These are phyloP conservation scores for Aspergillus incahuasiensis DNA, from an alignment of 495 filamentous ascomycete species.

Conservation along the genomic window DNA sequence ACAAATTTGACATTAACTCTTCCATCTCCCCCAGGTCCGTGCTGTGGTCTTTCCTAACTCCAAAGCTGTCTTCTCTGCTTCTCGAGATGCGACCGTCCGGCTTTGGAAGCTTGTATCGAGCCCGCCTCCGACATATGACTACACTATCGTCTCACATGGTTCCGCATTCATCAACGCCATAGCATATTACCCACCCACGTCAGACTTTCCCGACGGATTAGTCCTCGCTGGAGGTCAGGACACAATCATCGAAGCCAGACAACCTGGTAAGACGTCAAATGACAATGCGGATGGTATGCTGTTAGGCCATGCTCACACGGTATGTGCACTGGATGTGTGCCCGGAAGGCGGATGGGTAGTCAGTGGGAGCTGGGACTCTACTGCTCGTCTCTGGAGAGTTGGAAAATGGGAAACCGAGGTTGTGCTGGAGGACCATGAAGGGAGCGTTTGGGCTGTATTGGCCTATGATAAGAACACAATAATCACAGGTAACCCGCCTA, in stretches of 20 bases:
- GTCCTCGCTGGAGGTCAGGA: constrained; percentile 85
- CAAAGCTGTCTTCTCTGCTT: constrained; percentile 73
- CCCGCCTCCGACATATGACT: constrained; percentile 68
- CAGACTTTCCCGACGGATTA: constrained; percentile 70
- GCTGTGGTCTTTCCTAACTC: constrained; percentile 74
- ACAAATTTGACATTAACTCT: constrained; percentile 2
- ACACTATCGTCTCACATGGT: constrained; percentile 68
- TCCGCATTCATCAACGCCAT: constrained; percentile 81
- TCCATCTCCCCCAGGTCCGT: constrained; percentile 61
- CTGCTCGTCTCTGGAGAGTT: constrained; percentile 71
- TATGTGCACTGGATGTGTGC: constrained; percentile 79
- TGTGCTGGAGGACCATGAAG: constrained; percentile 70
- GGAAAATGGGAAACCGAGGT: constrained; percentile 72
- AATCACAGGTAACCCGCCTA: constrained; percentile 61
- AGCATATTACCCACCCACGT: constrained; percentile 68
- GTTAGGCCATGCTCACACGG: constrained; percentile 78
- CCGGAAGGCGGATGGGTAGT: constrained; percentile 67
- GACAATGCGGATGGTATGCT: constrained; percentile 82
- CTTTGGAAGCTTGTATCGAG: constrained; percentile 69
- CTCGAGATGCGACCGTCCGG: constrained; percentile 85
- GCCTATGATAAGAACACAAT: constrained; percentile 74
- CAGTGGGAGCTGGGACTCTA: constrained; percentile 93
- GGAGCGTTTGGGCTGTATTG: constrained; percentile 85
- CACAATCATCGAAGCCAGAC: constrained; percentile 84
- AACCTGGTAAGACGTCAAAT: constrained; percentile 55